Conservation (phyloP, 2,329 filamentous ascomycete species). For the Paracoccidioides lutzii region DNA sequence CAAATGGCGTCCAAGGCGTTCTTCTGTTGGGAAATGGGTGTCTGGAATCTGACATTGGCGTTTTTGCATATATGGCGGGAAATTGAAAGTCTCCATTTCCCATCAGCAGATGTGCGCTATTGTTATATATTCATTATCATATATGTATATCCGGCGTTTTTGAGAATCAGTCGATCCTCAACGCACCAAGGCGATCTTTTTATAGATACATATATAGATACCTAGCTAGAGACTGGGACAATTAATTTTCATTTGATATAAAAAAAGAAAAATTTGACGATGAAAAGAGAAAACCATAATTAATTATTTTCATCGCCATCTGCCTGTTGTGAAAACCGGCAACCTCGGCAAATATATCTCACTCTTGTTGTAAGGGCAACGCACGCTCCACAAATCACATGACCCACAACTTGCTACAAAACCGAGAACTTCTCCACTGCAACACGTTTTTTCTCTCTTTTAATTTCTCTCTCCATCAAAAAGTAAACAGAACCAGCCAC, state of each 20-base stretch:
- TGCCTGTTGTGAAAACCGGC: no score
- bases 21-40: neutral
- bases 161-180: neutral
- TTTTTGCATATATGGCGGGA: neutral
- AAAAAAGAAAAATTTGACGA: neutral
- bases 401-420: slow-evolving; percentile 20
- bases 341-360: slow-evolving; percentile 14
- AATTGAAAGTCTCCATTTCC: slow-evolving; percentile 1
- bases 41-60: neutral
- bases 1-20: neutral
- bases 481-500: slow-evolving; percentile 55
- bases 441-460: slow-evolving; percentile 15
- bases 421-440: slow-evolving; percentile 5
- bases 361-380: neutral
- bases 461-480: slow-evolving; percentile 41
- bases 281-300: no score
- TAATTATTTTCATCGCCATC: no score
- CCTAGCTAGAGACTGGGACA: neutral
- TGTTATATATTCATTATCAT: neutral
- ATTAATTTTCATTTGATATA: neutral
- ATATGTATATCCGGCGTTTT: neutral
- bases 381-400: slow-evolving; percentile 14
- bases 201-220: neutral
- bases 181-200: neutral
- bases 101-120: neutral